Conservation (phyloP, 139 green algal genomes). For the Haematococcus lacustris region DNA sequence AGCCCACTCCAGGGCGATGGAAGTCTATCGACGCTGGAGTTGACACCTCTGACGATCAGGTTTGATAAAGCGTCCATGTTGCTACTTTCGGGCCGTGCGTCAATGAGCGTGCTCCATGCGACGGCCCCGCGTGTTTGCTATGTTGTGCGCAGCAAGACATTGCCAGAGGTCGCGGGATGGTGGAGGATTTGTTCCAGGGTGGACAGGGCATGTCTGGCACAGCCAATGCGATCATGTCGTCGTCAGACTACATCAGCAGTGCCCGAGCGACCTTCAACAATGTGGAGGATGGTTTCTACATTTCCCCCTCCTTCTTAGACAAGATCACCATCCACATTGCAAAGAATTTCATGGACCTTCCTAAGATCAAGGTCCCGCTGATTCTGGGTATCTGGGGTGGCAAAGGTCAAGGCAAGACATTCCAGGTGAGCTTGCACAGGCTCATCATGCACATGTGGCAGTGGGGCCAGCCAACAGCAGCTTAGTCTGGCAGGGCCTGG, state of each 20-base stretch:
- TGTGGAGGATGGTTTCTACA: constrained; percentile 96
- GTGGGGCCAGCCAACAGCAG: no score
- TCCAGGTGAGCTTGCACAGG: constrained; percentile 57
- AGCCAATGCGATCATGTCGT: constrained; percentile 83
- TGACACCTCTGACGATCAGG: constrained; percentile 92
- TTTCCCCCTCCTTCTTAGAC: constrained; percentile 95
- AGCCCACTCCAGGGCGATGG: constrained; percentile 40
- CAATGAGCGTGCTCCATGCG: not conserved
- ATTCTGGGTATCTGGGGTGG: constrained; percentile 98
- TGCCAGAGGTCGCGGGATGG: constrained; percentile 80
- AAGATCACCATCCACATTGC: constrained; percentile 93
- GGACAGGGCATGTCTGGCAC: constrained; percentile 62
- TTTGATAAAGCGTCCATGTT: constrained; percentile 18
- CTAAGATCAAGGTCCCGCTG: constrained; percentile 88
- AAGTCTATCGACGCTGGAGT: constrained; percentile 71
- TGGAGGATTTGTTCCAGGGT: constrained; percentile 89
- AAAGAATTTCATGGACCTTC: constrained; percentile 96
- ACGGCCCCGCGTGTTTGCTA: not conserved
- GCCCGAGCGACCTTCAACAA: constrained; percentile 68
- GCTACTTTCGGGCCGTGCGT: not conserved
- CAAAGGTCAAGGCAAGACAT: constrained; percentile 98
- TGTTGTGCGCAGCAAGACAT: constrained; percentile 86
- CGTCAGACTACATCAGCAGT: constrained; percentile 80
- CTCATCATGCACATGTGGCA: no score
- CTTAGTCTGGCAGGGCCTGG: no score